phyloP scores from a whole-genome alignment of 2,329 filamentous ascomycete genomes.

The Colletotrichum truncatum region DNA sequence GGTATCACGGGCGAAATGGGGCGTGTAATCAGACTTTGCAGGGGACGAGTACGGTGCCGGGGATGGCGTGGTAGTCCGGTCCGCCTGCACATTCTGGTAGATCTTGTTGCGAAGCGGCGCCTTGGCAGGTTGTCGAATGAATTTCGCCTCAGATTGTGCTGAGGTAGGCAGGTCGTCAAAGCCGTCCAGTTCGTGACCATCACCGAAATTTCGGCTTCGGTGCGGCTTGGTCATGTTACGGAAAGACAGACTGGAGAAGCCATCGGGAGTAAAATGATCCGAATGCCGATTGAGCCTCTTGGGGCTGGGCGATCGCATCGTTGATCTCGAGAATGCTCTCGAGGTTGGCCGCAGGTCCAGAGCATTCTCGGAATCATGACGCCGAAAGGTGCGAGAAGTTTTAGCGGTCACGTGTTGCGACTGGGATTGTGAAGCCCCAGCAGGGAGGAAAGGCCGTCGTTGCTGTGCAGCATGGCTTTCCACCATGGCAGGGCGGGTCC shows the following conservation, averaged over 20 bases:
- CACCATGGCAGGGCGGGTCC: slow-evolving; percentile 53
- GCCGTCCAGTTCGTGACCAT: slow-evolving; percentile 89
- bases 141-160: slow-evolving; percentile 81
- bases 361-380: slow-evolving; percentile 82
- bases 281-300: slow-evolving; percentile 52
- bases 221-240: slow-evolving; percentile 34
- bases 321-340: slow-evolving; percentile 65
- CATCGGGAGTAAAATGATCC: slow-evolving; percentile 32
- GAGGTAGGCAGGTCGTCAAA: slow-evolving; percentile 97
- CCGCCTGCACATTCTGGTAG: slow-evolving; percentile 63
- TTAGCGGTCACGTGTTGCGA: slow-evolving; percentile 83
- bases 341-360: slow-evolving; percentile 67
- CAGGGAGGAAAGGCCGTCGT: slow-evolving; percentile 80
- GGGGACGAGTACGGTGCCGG: slow-evolving; percentile 65
- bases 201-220: slow-evolving; percentile 80
- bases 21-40: slow-evolving; percentile 61
- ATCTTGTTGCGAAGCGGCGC: slow-evolving; percentile 65
- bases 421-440: slow-evolving; percentile 76
- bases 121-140: slow-evolving; percentile 81
- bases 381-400: slow-evolving; percentile 74
- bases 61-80: slow-evolving; percentile 62
- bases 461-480: slow-evolving; percentile 64
- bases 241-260: slow-evolving; percentile 22
- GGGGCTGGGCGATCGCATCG: slow-evolving; percentile 69
- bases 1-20: slow-evolving; percentile 73